A percentile compares a stretch with the other conserved stretches of the same genome.
phyloP scores from a whole-genome alignment of 805 yeast genomes.

The Nakazawaea peltata region DNA sequence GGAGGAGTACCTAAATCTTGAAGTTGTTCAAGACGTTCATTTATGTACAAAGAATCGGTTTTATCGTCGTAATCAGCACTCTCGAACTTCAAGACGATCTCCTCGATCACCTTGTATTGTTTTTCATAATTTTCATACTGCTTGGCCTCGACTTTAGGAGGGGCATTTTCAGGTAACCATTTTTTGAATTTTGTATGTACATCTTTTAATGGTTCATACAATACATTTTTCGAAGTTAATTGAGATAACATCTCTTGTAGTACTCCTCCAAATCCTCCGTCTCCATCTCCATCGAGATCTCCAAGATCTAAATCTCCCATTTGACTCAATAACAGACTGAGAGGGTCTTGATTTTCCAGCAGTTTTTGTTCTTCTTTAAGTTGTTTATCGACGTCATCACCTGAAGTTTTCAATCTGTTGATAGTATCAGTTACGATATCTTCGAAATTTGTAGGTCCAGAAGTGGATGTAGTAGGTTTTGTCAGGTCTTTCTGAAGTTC shows the following conservation, averaged over 20 bases:
- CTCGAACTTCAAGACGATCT: slow-evolving; percentile 63
- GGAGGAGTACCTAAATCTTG: slow-evolving; percentile 82
- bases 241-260: slow-evolving; percentile 72
- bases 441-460: slow-evolving; percentile 37
- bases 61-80: slow-evolving; percentile 49
- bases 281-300: slow-evolving; percentile 21
- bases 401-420: slow-evolving; percentile 70
- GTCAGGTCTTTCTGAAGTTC: slow-evolving; percentile 19
- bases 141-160: slow-evolving; percentile 36
- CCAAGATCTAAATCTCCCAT: slow-evolving; percentile 36
- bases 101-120: slow-evolving; percentile 55
- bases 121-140: slow-evolving; percentile 38
- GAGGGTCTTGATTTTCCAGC: slow-evolving; percentile 41
- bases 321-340: slow-evolving; percentile 60
- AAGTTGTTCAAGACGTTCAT: slow-evolving; percentile 53
- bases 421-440: slow-evolving; percentile 74
- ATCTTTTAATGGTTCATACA: slow-evolving; percentile 85
- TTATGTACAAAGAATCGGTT: slow-evolving; percentile 40
- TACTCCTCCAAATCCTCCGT: slow-evolving; percentile 44
- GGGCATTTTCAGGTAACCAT: slow-evolving; percentile 54
- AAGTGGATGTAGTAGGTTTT: slow-evolving; percentile 8
- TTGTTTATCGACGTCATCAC: slow-evolving; percentile 58
- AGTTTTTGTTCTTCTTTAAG: slow-evolving; percentile 25
- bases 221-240: slow-evolving; percentile 74
- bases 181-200: slow-evolving; percentile 63